Evolutionary conservation across 2,329 filamentous ascomycete genomes (phyloP), one percentile per base, ranked within the genome.

Genomic region (Lachnellula hyalina): DNA sequence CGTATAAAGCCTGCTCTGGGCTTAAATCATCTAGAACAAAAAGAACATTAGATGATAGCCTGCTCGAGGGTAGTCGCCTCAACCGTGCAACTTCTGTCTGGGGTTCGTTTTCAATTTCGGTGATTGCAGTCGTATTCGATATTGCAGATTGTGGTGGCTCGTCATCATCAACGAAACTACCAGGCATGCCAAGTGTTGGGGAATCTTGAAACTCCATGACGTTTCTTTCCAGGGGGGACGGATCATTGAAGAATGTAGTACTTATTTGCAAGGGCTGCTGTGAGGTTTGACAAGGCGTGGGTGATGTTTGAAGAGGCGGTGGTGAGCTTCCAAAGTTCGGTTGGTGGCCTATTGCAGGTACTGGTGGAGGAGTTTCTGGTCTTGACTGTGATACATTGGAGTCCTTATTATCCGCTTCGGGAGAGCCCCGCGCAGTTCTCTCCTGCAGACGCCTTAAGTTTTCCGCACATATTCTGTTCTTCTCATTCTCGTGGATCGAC

Each of bases 401-500:
- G 9, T 64, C 61, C 25, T 69, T 48, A 23, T 49, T 49, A 19
- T 46, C 67, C 32, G 63, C 66, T 17, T 67, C 69, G 52, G 71
- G 25, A 53, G 58, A 51, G 45, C 54, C 35, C 47, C 53, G 51
- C 36, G 56, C 38, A 46, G 68, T 54, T 28, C 55, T 47, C 44
- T 64, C 64, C 9, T 54, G 56, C 36, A 65, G 50, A 25, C 46
- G 71, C 66, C 52, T 72, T 68, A 48, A 70, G 68, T 65, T 80
- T 73, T 55, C 74, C 68, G 60, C 71, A 70, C 54, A 74, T 71
- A 49, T 74, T 73, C 56, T 72, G 73, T 62, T 80, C 75, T 65
- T 84, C 66, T 89, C 85, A 63, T 76, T 87, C 66, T 90, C 87
- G 59, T 86, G 82, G 47, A 94, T 84, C n/a, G 87, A 90, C 68